Evolutionary conservation across 2,329 filamentous ascomycete species (phyloP), one percentile per base, ranked within the genome.

Genomic region (Fusarium dlaminii): DNA sequence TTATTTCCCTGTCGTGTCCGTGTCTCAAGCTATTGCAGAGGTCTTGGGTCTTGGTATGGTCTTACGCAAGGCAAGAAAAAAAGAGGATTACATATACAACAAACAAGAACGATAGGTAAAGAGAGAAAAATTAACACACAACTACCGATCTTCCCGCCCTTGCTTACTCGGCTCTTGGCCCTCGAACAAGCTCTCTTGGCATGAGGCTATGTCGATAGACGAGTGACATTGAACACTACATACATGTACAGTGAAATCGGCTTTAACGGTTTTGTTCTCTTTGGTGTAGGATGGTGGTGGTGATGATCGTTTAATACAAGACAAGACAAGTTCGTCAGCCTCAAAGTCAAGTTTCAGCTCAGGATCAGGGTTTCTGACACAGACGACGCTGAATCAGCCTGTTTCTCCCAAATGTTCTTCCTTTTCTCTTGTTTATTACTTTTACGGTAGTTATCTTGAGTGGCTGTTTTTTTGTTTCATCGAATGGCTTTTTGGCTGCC

Each of bases 301-400:
- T 51, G 42, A 18, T 37, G 43, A 40, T 60, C 24, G 27, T 59
- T 49, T 29, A 58, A 49, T 54, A 34, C 55, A 49, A 49, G 34
- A 18, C 34, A 18, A 55, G 51, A 55, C 55, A 65, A 63, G 55
- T 39, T 48, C 36, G 29, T 66, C 72, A 63, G 72, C 72, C 72
- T 74, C 64, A 72, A 72, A 74, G 68, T 59, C 68, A 66, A 72
- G 42, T 51, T 29, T 72, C 68, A 65, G 68, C 68, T 68, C 20
- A 32, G 24, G 22, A 36, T 29, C 65, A 49, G 34, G 51, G 48
- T 66, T 55, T 66, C 48, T 59, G 42, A 68, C 32, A 34, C 32
- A 30, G 39, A 13, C 15, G 27, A 32, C 42, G 15, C 59, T 66
- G 52, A 61, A 57, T 39, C 36, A 57, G 34, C 30, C 45, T 17